Evolutionary conservation across 2,329 filamentous ascomycete genomes (phyloP), one percentile per base, ranked within the genome.

Genomic region (Talaromyces funiculosus): DNA sequence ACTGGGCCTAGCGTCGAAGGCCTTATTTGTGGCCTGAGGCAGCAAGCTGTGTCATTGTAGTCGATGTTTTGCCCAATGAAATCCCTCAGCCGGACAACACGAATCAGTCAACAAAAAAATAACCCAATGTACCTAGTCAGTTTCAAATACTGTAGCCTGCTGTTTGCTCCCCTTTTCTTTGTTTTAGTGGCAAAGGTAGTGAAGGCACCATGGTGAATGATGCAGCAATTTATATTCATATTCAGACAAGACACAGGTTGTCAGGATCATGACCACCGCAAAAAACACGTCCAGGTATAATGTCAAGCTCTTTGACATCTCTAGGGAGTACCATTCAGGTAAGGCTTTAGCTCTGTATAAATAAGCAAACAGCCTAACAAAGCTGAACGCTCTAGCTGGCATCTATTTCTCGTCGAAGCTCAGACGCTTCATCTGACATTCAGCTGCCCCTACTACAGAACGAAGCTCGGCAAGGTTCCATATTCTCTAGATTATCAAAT

Each of bases 371-470:
- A 35, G 10, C 20, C 49, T 53, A 37, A 22, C 18, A 12, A 35
- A 18, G 5, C 16, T 38, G 18, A 38, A 53, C 35, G n/a, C n/a
- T 53, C 8, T 38, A 53, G 51, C 31, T 53, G 2, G 22, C 51
- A 53, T 53, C 51, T 38, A 6, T 53, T n/a, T 53, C 51, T 53
- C 51, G 51, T 38, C 51, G 51, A 53, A 38, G 51, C 51, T 53
- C 33, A 33, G 51, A 53, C 16, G 31, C 51, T 38, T 53, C 51
- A 38, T 53, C 33, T 7, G 31, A 53, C 22, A 53, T 26, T 53
- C 31, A 53, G 38, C 31, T 53, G 14, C 31, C 31, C 8, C 24
- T 53, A n/a, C 10, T 53, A 33, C 18, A 53, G n/a, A 53, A 53
- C 38, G 51, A 53, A 20, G 51, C 31, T 38, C 31, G 9, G 51